Conservation (phyloP, 345 rosid species). For the Sonneratia alba region DNA sequence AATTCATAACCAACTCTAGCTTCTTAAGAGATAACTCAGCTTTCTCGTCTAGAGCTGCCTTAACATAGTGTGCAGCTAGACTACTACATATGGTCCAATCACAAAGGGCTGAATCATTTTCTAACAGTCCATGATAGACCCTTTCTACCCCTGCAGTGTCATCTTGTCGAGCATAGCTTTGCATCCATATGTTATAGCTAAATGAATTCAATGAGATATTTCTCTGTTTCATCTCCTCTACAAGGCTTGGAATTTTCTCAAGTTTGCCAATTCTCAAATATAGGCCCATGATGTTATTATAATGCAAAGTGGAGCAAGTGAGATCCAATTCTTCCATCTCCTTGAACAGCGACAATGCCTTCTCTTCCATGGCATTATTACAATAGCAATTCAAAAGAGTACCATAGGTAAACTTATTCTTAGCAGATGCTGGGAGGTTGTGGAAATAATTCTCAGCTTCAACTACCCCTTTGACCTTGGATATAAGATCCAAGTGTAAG, state of each 20-base stretch:
- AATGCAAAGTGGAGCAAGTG: slow-evolving; percentile 26
- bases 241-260: slow-evolving; percentile 39
- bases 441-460: slow-evolving; percentile 54
- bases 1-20: slow-evolving; percentile 42
- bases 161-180: slow-evolving; percentile 36
- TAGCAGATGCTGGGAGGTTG: slow-evolving; percentile 25
- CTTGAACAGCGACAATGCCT: slow-evolving; percentile 46
- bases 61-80: slow-evolving; percentile 52
- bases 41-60: slow-evolving; percentile 49
- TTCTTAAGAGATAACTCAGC: slow-evolving; percentile 54
- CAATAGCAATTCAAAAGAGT: slow-evolving; percentile 62
- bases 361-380: slow-evolving; percentile 30
- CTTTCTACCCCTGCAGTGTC: slow-evolving; percentile 46
- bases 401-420: slow-evolving; percentile 34
- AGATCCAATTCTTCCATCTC: slow-evolving; percentile 39
- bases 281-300: slow-evolving; percentile 45
- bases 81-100: slow-evolving; percentile 46
- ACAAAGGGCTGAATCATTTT: slow-evolving; percentile 17
- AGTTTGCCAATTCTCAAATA: slow-evolving; percentile 44
- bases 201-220: slow-evolving; percentile 19
- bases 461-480: slow-evolving; percentile 44
- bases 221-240: slow-evolving; percentile 45
- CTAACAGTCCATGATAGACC: slow-evolving; percentile 34
- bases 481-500: slow-evolving; percentile 44
- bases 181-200: slow-evolving; percentile 46